Evolutionary conservation across 208 protist species (phyloP), one percentile per base, ranked within the genome.

Genomic region (Kentomonas sorsogonicus): DNA sequence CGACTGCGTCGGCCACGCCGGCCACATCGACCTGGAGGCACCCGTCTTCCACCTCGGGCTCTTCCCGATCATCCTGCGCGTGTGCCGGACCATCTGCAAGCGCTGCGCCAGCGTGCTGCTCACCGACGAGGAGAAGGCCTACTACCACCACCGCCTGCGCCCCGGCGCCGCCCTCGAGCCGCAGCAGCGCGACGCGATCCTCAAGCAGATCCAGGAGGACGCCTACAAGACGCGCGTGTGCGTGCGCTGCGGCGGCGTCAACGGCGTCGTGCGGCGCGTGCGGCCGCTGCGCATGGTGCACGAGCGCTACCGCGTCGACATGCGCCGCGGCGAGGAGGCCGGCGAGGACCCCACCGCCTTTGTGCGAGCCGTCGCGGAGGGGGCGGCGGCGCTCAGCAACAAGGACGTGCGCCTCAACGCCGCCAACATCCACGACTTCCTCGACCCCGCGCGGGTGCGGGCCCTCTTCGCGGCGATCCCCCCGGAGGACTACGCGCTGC

Each of bases 1-100:
- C 7, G 87, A 99, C 41, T 99, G 99, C 76, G 78, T 92, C 4
- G 99, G 99, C 7, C 99, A 99, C 79, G 98, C 97, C 69, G 99
- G 98, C 22, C 86, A 98, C 76, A 94, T 99, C 36, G 78, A 97
- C 57, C 78, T 99, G 31, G 93, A 93, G 65, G 69, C 98, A 25
- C 99, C 99, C 0, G 97, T 99, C 5, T 99, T 99, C 71, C 98
- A 99, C 65, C 66, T 98, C 26, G 99, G 98, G 27, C 99, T 97
- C 66, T 94, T 99, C 44, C 74, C 89, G 29, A 66, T 74, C 11
- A 96, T 99, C 40, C 46, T 99, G 30, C 73, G 84, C 16, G 92
- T 98, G 10, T 89, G 99, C 23, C 89, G 98, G 36, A 89, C 82
- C 29, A 98, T 99, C 50, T 99, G 99, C 83, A 99, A 99, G 81